Base-by-base conservation (phyloP, 176 grass and related monocot species). In the Phoenix dactylifera region DNA sequence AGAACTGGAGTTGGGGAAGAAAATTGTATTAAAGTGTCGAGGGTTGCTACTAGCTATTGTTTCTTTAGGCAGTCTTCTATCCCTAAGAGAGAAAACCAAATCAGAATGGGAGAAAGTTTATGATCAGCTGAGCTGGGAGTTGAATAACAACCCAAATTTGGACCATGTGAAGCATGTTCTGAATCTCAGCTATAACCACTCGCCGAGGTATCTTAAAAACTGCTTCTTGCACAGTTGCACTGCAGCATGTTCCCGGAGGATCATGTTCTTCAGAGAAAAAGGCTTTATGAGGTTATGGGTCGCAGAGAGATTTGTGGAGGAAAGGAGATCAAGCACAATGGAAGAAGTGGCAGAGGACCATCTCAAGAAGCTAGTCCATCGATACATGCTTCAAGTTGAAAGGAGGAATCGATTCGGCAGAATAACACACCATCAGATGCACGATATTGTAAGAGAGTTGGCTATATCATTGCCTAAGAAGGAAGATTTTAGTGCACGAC, bases 261-360 rank as follows among this genome's bases (percentile, higher is more conserved):
- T 44, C 58, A 79, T 49, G 2, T 24, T 0, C 63, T 85, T 9
- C 1, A 1, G 0, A 76, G 75, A 48, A 79, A 69, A 7, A 68
- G 10, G 52, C 28, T 90, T 90, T 3, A 59, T 74, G 2, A 79
- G 54, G 56, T 26, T 90, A 9, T 90, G 78, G 87, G 54, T 85
- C 0, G 64, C 71, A 2, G 87, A 90, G 69, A 78, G 58, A 0
- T 91, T 91, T 72, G 32, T 77, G 3, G 68, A 77, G 71, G 22
- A 74, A 35, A 80, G 5, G n/a, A 79, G 72, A 52, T 1, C 3
- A 7, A 55, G 72, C 50, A 86, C 58, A 6, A 50, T 80, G 68
- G 87, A 91, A 61, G 79, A 91, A 3, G 18, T 82, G 30, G 87
- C 76, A 14, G 76, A 80, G 66, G 30, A 44, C 49, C 86, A 86